Evolutionary conservation across 2,329 filamentous ascomycete species (phyloP).

Genomic region (Penicillium verrucosum): DNA sequence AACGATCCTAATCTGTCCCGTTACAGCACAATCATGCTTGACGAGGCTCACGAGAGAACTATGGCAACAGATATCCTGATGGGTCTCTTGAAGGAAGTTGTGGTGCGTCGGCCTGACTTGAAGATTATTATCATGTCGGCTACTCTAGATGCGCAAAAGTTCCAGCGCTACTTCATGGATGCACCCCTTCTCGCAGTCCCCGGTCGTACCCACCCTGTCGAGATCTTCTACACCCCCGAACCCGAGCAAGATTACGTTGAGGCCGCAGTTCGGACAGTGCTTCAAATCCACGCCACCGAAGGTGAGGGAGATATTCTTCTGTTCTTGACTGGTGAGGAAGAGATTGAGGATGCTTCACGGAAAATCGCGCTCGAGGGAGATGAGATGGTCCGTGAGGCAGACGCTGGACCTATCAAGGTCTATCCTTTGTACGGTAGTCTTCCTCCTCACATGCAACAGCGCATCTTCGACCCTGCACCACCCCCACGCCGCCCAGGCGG

Average conservation of each 20-base stretch:
- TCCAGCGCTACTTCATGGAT: constrained; percentile 94
- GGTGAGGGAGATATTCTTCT: constrained; percentile 87
- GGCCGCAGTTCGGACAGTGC: constrained; percentile 85
- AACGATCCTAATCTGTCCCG: constrained; percentile 86
- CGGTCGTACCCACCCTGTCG: constrained; percentile 90
- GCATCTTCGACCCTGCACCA: constrained; percentile 89
- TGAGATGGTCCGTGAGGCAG: constrained; percentile 85
- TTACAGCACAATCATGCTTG: constrained; percentile 97
- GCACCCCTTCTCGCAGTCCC: constrained; percentile 91
- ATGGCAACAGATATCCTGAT: constrained; percentile 96
- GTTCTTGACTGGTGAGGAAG: constrained; percentile 96
- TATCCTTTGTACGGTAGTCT: constrained; percentile 94
- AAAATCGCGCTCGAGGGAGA: constrained; percentile 90
- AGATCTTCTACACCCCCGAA: constrained; percentile 97
- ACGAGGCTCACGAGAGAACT: constrained; percentile 97
- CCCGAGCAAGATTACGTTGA: constrained; percentile 96
- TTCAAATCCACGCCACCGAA: constrained; percentile 94
- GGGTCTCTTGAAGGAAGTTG: constrained; percentile 90
- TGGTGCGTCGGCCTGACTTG: constrained; percentile 75
- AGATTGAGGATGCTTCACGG: constrained; percentile 93
- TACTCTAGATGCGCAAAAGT: constrained; percentile 95
- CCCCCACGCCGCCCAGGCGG: constrained; percentile 69
- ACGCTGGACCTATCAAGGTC: constrained; percentile 82
- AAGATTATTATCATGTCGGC: constrained; percentile 99
- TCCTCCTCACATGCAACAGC: constrained; percentile 88